Conservation (phyloP, 1,284 basidiomycete species). For the Trametes sp. region DNA sequence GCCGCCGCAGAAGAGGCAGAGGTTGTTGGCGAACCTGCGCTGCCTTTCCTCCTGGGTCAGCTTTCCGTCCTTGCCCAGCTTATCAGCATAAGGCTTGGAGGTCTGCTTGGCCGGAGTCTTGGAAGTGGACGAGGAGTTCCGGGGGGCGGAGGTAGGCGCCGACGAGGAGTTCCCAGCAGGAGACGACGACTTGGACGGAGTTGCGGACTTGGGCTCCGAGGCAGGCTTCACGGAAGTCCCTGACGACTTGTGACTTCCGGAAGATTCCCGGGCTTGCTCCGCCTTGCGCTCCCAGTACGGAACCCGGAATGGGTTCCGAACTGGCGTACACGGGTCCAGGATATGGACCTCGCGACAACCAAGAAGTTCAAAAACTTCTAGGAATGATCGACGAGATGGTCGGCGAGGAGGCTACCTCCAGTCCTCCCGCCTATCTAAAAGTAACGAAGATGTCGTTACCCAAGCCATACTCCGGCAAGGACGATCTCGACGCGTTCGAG, state of each 20-base stretch:
- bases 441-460: too few species aligned
- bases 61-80: conserved; percentile 18
- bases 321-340: too few species aligned
- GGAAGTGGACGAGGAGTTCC: not conserved
- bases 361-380: too few species aligned
- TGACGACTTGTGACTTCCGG: not conserved
- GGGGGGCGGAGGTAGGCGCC: not conserved
- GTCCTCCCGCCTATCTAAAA: too few species aligned
- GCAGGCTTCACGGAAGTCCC: not conserved
- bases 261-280: not conserved
- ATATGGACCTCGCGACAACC: too few species aligned
- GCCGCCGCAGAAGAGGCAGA: conserved; percentile 17
- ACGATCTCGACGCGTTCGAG: too few species aligned
- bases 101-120: conserved; percentile 3
- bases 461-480: too few species aligned
- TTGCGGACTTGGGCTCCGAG: not conserved
- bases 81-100: conserved; percentile 12
- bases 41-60: conserved; percentile 12
- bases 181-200: not conserved
- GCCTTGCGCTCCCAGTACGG: conserved; percentile 17
- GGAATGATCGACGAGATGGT: too few species aligned
- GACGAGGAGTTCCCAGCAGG: not conserved
- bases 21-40: conserved; percentile 13
- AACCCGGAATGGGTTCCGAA: too few species aligned
- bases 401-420: too few species aligned